Evolutionary conservation across 768 basidiomycete genomes (phyloP), one percentile per base, ranked within the genome.

Genomic region (Auricularia cornea): DNA sequence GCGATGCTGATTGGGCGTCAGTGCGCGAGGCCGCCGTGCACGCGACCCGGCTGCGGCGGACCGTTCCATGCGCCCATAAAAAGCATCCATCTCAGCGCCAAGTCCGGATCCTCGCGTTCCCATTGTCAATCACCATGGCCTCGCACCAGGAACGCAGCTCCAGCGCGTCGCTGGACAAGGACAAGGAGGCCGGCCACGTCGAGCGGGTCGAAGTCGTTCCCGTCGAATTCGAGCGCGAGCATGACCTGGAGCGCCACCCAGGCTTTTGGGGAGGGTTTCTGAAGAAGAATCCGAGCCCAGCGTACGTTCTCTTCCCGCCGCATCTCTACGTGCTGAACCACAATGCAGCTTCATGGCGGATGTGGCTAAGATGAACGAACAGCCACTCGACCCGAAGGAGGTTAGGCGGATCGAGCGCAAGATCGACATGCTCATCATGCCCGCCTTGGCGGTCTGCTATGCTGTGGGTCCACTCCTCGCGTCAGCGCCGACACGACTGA

Each of bases 361-460:
- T 29, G 59, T 60, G 10, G 31, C 31, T 4, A 32, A 40, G 31
- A 60, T 60, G 59, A 60, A 44, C 31, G 31, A 60, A 12, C n/a
- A 23, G 26, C 31, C 6, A n/a, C 35, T 60, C 14, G 59, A 60
- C 59, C 59, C 59, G 31, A 29, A 23, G n/a, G 30, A 23, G 8
- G 30, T 59, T 8, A 59, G 28, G 23, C 18, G 33, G 57, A 59
- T 59, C 28, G 33, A 31, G 57, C 57, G 57, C 57, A 59, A 59
- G 33, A 35, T 59, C 23, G 57, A 60, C 40, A 33, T 33, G 59
- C 59, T 60, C 30, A 67, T 75, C 38, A 61, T 74, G 51, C 69
- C 71, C 12, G 41, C 70, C 0, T 60, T 72, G 2, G 72, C 66
- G 38, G 61, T 71, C 38, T 72, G 70, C 63, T 72, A 71, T 57